These are phyloP conservation scores for Dactylellina cionopaga DNA, from an alignment of 2,329 filamentous ascomycete species.

Conservation along the genomic window DNA sequence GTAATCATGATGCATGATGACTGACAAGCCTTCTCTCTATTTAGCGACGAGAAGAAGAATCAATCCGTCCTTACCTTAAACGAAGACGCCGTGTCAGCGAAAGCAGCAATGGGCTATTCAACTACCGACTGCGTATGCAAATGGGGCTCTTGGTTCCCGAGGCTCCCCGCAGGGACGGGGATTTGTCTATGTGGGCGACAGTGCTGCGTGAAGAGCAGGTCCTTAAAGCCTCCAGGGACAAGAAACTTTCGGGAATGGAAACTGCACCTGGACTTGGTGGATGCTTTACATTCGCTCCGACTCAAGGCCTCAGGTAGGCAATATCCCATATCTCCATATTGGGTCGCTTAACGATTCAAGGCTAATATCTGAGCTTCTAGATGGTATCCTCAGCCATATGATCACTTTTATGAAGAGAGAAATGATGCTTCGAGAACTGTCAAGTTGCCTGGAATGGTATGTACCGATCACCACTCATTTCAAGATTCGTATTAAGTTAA, in stretches of 20 bases:
- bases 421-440: constrained; percentile 33
- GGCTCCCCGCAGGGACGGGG: constrained; percentile 36
- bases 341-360: background rate
- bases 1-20: background rate
- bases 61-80: constrained; percentile 32
- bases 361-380: constrained; percentile 13
- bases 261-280: constrained; percentile 39
- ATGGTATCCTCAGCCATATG: constrained; percentile 48
- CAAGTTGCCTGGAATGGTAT: constrained; percentile 44
- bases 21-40: background rate
- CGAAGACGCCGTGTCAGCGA: constrained; percentile 42
- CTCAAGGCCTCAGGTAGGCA: constrained; percentile 39
- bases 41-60: constrained; percentile 45
- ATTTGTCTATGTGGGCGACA: constrained; percentile 34
- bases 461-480: background rate
- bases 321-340: background rate
- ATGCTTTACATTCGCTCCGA: constrained; percentile 42
- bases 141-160: constrained; percentile 41
- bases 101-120: constrained; percentile 43
- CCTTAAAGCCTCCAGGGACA: constrained; percentile 33
- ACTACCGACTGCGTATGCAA: constrained; percentile 49
- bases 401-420: constrained; percentile 50
- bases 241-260: constrained; percentile 46
- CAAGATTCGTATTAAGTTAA: background rate
- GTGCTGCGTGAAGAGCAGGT: constrained; percentile 37